These are phyloP conservation scores for Pseudocohnilembus persalinus DNA, from an alignment of 169 alveolate species.

Conservation along the genomic window DNA sequence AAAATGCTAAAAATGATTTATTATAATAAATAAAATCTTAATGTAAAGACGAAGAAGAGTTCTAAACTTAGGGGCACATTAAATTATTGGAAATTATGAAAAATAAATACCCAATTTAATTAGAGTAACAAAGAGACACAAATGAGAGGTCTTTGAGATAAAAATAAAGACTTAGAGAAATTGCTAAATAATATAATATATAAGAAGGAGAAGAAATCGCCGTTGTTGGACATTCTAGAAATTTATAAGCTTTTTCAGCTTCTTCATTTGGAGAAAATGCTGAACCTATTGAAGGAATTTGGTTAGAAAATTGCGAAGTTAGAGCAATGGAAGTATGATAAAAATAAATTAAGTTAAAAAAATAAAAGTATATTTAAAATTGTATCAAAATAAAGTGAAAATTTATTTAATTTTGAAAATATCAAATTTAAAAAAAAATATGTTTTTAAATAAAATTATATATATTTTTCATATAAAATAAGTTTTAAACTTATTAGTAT, in stretches of 20 bases:
- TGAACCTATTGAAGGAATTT: neutral
- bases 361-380: too few species aligned
- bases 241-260: slow-evolving; percentile 10
- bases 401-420: too few species aligned
- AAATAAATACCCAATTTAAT: neutral
- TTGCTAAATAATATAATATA: neutral
- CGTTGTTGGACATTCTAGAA: slow-evolving; percentile 19
- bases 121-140: neutral
- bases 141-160: neutral
- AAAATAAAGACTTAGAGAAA: neutral
- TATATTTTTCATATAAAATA: too few species aligned
- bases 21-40: neutral
- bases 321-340: neutral
- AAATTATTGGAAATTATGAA: slow-evolving; percentile 6
- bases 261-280: neutral
- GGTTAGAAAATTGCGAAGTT: slow-evolving; percentile 24
- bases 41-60: slow-evolving; percentile 2
- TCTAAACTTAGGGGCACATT: neutral
- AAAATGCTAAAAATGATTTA: neutral
- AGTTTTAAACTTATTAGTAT: too few species aligned
- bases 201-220: neutral
- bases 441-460: too few species aligned
- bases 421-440: too few species aligned
- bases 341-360: too few species aligned
- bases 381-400: too few species aligned